Base-by-base conservation (phyloP, 345 rosid genomes). In the Kandelia obovata region DNA sequence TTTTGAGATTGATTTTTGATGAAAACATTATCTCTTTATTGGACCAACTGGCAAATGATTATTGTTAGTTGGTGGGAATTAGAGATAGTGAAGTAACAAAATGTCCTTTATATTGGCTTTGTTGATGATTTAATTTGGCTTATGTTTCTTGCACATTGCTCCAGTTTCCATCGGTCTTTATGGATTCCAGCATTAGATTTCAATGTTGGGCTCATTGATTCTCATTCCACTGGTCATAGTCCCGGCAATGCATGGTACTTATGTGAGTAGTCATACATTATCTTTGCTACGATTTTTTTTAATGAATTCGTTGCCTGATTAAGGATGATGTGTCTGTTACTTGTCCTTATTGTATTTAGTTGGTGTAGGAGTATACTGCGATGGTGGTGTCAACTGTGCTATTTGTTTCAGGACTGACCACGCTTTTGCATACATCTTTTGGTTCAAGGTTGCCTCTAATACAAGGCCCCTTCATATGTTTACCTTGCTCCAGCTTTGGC, bases 181-280 rank as follows among this genome's bases (percentile, higher is more conserved):
- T 74, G 98, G 97, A 32, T 80, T 94, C 79, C 98, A 94, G 84
- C 98, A 94, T 75, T 94, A 82, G 74, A 88, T 94, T 65, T 94
- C 98, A 0, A 84, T 94, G 78, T 76, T 88, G 79, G 98, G 98
- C 21, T 94, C 98, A 9, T 70, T 94, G 81, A 78, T 94, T 82
- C 88, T 94, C 70, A 85, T 89, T 82, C 99, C 99, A 20, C 88
- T 89, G 0, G 93, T 95, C 77, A 83, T 95, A 39, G 96, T 88
- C 83, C 99, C 99, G 53, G 96, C 99, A 56, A 95, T 95, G 99
- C 96, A 96, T 79, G 99, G 97, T 65, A 76, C 81, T 59, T 85
- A 86, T 23, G 99, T 95, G 85, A 87, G 97, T 83, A 57, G 30
- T 71, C 76, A 53, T 65, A 55, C 6, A 13, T 57, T 53, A 13